Percentiles rank a stretch among this genome's conserved stretches.
These are phyloP conservation scores for Termitomyces sp. DNA, from an alignment of 1,284 basidiomycete genomes.

Conservation along the genomic window DNA sequence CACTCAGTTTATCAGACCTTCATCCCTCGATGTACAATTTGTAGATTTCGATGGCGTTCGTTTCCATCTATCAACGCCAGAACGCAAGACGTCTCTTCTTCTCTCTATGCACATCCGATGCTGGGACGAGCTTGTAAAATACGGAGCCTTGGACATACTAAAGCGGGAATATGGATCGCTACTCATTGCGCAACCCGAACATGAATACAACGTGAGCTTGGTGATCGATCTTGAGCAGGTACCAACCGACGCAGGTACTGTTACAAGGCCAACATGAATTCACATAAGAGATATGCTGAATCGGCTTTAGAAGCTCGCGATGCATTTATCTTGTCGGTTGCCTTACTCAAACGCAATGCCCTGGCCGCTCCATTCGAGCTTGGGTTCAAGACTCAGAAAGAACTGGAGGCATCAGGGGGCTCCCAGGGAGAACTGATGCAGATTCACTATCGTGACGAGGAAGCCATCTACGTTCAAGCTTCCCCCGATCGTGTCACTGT, in stretches of 20 bases:
- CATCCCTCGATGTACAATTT: constrained; percentile 89
- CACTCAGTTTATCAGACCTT: constrained; percentile 52
- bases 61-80: constrained; percentile 87
- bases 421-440: constrained; percentile 83
- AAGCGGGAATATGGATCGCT: constrained; percentile 81
- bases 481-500: constrained; percentile 95
- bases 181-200: constrained; percentile 61
- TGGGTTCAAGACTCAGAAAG: constrained; percentile 85
- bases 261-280: constrained; percentile 17
- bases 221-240: constrained; percentile 83
- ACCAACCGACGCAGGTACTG: constrained; percentile 74
- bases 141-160: constrained; percentile 82
- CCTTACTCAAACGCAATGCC: constrained; percentile 90
- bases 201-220: constrained; percentile 88
- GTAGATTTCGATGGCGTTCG: constrained; percentile 98
- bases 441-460: constrained; percentile 93
- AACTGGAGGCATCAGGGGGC: constrained; percentile 67
- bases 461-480: constrained; percentile 95
- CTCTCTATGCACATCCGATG: constrained; percentile 97
- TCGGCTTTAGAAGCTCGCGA: constrained; percentile 64
- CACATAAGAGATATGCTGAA: background rate
- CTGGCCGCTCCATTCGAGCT: constrained; percentile 93
- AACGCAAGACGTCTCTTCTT: constrained; percentile 75
- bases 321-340: constrained; percentile 76
- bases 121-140: constrained; percentile 89